These are phyloP conservation scores for Primulina tabacum DNA, from an alignment of 257 asterid species.

Conservation along the genomic window DNA sequence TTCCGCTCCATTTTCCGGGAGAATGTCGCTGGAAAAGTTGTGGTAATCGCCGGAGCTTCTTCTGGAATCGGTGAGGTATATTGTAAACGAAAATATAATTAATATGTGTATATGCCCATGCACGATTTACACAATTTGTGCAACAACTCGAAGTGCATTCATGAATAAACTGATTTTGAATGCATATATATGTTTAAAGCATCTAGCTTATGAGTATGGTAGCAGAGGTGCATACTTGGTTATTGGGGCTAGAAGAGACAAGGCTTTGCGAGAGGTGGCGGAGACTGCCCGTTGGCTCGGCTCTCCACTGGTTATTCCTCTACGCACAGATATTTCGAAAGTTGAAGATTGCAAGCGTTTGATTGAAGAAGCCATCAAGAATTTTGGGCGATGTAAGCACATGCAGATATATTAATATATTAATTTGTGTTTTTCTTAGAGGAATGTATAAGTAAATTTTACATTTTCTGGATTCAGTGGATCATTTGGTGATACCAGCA, in stretches of 20 bases:
- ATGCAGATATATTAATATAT: background rate
- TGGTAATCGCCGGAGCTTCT: conserved; percentile 73
- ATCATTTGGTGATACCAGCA: conserved; percentile 71
- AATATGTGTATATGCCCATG: no score
- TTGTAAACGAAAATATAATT: background rate
- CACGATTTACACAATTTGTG: no score
- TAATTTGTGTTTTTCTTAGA: background rate
- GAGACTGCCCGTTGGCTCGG: conserved; percentile 53
- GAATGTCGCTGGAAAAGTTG: conserved; percentile 56
- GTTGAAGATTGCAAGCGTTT: conserved; percentile 52
- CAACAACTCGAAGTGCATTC: background rate
- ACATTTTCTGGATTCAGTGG: conserved; percentile 16
- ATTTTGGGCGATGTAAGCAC: conserved; percentile 54
- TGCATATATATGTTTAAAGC: conserved; percentile 29
- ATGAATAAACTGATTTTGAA: background rate
- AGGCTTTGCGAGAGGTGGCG: conserved; percentile 52
- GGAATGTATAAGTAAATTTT: background rate
- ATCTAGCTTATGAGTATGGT: conserved; percentile 80
- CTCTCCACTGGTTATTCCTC: conserved; percentile 55
- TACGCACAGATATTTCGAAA: conserved; percentile 51
- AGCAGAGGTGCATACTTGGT: conserved; percentile 67
- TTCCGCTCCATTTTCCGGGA: conserved; percentile 49
- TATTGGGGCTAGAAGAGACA: conserved; percentile 68
- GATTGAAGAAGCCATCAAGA: conserved; percentile 52
- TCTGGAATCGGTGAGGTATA: conserved; percentile 80